Conservation (phyloP, 2,329 filamentous ascomycete genomes). For the Alternaria dauci region DNA sequence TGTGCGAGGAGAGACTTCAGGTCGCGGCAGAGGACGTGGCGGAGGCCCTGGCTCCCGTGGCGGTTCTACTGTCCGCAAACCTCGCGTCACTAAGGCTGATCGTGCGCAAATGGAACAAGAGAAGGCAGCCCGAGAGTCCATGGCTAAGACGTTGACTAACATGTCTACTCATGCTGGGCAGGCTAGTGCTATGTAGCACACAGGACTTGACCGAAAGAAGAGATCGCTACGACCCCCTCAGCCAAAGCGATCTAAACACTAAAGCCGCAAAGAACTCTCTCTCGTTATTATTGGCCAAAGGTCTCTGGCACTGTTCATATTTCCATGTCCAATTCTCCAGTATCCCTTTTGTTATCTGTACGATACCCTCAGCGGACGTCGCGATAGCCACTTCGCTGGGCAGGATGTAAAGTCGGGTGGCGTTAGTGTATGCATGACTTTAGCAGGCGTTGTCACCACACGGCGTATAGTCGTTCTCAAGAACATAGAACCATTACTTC, state of each 20-base stretch:
- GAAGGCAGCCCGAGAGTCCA: constrained; percentile 75
- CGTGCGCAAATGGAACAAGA: constrained; percentile 82
- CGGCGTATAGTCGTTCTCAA: not conserved
- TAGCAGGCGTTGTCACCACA: not conserved
- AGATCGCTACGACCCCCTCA: not conserved
- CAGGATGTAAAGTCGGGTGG: constrained; percentile 12
- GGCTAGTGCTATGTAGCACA: constrained; percentile 19
- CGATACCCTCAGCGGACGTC: constrained; percentile 22
- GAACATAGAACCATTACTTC: constrained; percentile 10
- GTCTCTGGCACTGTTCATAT: not conserved
- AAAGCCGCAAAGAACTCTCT: not conserved
- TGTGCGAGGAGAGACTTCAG: constrained; percentile 52
- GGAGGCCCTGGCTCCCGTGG: constrained; percentile 76
- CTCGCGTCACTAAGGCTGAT: constrained; percentile 85
- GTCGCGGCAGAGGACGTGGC: constrained; percentile 56
- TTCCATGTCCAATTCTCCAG: constrained; percentile 7
- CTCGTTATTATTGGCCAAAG: not conserved
- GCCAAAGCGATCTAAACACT: not conserved
- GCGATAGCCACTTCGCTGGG: constrained; percentile 5
- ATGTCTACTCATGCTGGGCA: constrained; percentile 29
- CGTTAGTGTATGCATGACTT: constrained; percentile 8
- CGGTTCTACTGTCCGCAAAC: constrained; percentile 77
- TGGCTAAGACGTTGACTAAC: constrained; percentile 48
- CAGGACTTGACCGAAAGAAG: not conserved
- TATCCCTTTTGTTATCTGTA: constrained; percentile 26